phyloP scores from a whole-genome alignment of 345 rosid genomes.

The Jatropha curcas region DNA sequence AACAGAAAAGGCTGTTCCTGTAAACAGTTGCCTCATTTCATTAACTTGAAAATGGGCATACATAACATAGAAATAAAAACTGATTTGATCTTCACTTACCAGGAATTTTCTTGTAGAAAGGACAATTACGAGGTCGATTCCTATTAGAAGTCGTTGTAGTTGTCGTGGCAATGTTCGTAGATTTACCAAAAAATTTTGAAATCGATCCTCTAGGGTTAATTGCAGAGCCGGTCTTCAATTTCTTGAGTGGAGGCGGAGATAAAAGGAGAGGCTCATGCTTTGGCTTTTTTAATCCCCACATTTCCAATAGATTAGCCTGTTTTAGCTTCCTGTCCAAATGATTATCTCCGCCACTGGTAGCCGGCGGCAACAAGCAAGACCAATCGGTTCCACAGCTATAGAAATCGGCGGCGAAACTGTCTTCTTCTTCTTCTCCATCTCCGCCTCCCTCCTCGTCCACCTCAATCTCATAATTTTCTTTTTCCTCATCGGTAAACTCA shows the following conservation, averaged over 20 bases:
- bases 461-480: background rate
- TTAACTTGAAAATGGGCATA: background rate
- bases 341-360: constrained; percentile 9
- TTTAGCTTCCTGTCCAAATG: constrained; percentile 39
- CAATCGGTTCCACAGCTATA: constrained; percentile 63
- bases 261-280: constrained; percentile 11
- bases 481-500: background rate
- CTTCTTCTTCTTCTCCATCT: constrained; percentile 29
- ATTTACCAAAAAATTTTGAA: background rate
- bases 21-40: background rate
- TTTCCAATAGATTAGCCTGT: constrained; percentile 54
- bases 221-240: background rate
- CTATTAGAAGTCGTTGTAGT: constrained; percentile 1
- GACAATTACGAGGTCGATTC: constrained; percentile 49
- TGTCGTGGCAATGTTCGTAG: background rate
- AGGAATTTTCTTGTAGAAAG: constrained; percentile 77
- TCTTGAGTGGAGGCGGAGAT: constrained; percentile 19
- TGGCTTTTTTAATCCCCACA: constrained; percentile 62
- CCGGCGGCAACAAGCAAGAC: constrained; percentile 40
- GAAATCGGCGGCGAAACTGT: constrained; percentile 63
- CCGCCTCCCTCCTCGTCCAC: background rate
- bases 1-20: constrained; percentile 68
- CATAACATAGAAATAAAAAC: background rate
- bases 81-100: constrained; percentile 27
- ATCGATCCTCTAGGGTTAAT: background rate